phyloP scores from a whole-genome alignment of 2,329 filamentous ascomycete genomes.

The Cladorrhinum sp. region DNA sequence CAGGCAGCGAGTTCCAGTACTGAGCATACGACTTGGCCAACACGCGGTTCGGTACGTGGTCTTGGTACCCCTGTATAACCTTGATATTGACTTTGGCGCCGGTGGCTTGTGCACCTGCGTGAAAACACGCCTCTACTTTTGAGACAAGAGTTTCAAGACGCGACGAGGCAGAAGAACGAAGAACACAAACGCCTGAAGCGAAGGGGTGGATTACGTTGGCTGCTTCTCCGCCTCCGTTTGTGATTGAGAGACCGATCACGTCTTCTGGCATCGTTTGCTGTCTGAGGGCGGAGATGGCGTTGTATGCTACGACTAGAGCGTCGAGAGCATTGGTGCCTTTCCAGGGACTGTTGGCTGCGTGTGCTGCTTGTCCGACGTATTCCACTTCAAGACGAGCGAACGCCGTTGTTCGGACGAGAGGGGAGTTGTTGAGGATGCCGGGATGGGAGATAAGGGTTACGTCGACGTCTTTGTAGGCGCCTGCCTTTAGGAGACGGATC shows the following conservation, averaged over 20 bases:
- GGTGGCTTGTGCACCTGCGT: conserved; percentile 39
- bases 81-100: conserved; percentile 48
- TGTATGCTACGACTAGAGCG: conserved; percentile 50
- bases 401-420: conserved; percentile 51
- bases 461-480: conserved; percentile 43
- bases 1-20: conserved; percentile 41
- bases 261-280: conserved; percentile 55
- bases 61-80: conserved; percentile 44
- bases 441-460: conserved; percentile 43
- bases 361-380: conserved; percentile 54
- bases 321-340: conserved; percentile 59
- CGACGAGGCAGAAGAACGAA: conserved; percentile 42
- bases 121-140: conserved; percentile 43
- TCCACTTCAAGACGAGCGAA: conserved; percentile 48
- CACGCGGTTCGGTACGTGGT: conserved; percentile 53
- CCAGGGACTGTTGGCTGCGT: conserved; percentile 57
- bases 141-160: conserved; percentile 39
- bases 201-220: conserved; percentile 57
- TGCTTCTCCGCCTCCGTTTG: conserved; percentile 46
- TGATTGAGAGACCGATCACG: conserved; percentile 50
- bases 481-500: conserved; percentile 43
- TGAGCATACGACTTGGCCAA: conserved; percentile 45
- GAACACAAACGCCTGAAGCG: conserved; percentile 43
- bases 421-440: conserved; percentile 41
- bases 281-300: conserved; percentile 48